Evolutionary conservation across 2,329 filamentous ascomycete species (phyloP), one percentile per base, ranked within the genome.

Genomic region (Trichoderma endophyticum): DNA sequence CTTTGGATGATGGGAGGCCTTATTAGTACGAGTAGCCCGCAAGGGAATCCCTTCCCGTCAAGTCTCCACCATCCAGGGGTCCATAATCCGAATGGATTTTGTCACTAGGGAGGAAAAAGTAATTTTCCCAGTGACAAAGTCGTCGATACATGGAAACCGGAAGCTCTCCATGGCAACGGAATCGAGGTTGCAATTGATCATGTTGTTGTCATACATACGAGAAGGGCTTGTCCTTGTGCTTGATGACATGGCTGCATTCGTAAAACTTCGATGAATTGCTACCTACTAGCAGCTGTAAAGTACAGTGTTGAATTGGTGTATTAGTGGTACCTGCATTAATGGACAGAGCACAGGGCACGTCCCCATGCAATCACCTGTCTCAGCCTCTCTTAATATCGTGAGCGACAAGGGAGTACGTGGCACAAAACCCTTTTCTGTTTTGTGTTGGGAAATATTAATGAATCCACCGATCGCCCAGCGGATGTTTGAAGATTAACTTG

Each of bases 341-440:
- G 15, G 43, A 48, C 43, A 48, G 43, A 48, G 43, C 43, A 48
- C 43, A 48, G 61, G 39, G 34, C 54, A 43, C 56, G 32, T 54
- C 64, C 64, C 51, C 51, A 59, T 67, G 64, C 34, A 70, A 70
- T 61, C 68, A 61, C 43, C 43, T 51, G 68, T 64, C 68, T 64
- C 68, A 70, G 68, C 68, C 60, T 70, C 68, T 61, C 34, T 39
- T 70, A 63, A 64, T 70, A 56, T 51, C 59, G 43, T 62, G 43
- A 54, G 51, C 34, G 30, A 57, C 68, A 70, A 69, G 66, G 66
- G 57, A 62, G 36, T 69, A 69, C 66, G 66, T 69, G 66, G 56
- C 66, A 69, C 34, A 61, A 61, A 69, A 48, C 39, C 57, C 39
- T 43, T 70, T 57, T 57, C 28, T 30, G 56, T 56, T 36, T 36